Base-by-base conservation (phyloP, 495 filamentous ascomycete genomes). In the Aspergillus diversus region DNA sequence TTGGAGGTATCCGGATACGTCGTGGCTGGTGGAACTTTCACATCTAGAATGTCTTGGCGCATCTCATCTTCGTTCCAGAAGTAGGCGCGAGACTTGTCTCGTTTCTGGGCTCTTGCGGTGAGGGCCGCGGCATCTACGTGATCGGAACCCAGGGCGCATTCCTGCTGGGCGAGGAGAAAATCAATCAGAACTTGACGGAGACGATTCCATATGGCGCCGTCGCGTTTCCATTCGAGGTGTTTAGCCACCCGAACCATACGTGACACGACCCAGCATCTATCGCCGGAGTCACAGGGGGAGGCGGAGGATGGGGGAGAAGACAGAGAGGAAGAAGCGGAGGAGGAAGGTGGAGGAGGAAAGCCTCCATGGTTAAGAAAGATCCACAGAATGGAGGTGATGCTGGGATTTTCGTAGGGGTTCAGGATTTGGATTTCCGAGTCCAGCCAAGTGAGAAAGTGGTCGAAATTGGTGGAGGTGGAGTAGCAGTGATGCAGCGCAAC, bases 171-270 rank as follows among this genome's bases (percentile, higher is more conserved):
- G 17, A 65, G 17, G 11, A 73, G 37, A 42, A 73, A 71, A 27
- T 67, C 63, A 11, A 70, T 67, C 8, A 73, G 52, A 3, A 69
- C 57, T 31, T 61, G 53, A 5, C 70, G 70, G n/a, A 73, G 49
- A 11, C 64, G 57, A 57, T 73, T 66, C 70, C 70, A 73, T 16
- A 67, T 67, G 8, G 64, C 60, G n/a, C 70, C 70, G 15, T 69
- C 55, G 39, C 55, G 68, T 58, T 68, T 70, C 70, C 70, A 73
- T 62, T 73, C 70, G 17, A 73, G 63, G 8, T 63, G 70, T 49
- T 73, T 73, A 51, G 66, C 64, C 31, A 70, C 61, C 8, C 70
- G 68, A 13, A 73, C 59, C 70, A 73, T 73, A 9, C 70, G 70
- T 2, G 70, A 73, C 5, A 73, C 70, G 15, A 69, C 57, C 70